Base-by-base conservation (phyloP, 2,329 filamentous ascomycete genomes). In the Exophiala viscosa region DNA sequence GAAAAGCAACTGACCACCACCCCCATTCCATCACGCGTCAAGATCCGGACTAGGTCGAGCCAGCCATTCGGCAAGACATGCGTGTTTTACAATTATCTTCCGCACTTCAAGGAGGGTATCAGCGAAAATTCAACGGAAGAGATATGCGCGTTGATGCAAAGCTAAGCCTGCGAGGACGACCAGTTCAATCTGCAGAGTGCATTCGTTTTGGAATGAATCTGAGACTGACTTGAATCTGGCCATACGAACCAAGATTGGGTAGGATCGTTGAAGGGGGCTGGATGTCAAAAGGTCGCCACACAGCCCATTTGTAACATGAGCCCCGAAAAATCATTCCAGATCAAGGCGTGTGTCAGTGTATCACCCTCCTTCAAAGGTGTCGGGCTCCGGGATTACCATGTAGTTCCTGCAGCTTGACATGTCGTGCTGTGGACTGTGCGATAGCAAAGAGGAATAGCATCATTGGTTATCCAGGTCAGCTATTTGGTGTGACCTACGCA, bases 281-380 rank as follows among this genome's bases (percentile, higher is more conserved):
- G 14, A 28, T 7, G 34, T 36, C 34, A 36, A 36, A 36, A 36
- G 34, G 34, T 36, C 14, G 34, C 13, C 36, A 9, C 8, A 39
- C 36, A 14, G 36, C 9, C 8, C n/a, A n/a, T 40, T 9, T 40
- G 38, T n/a, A 23, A 17, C 9, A 42, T 28, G 18, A 23, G 38
- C n/a, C 38, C 17, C 38, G 17, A 41, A 41, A 20, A 7, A 18
- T 20, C 38, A 32, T 33, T 40, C 36, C 36, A 47, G 44, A 41
- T 38, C 52, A 40, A 42, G 23, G n/a, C 43, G 18, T 31, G 38
- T 41, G 48, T 35, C 48, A 55, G 20, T 40, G 48, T 55, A 51
- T 51, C 52, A 50, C 52, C 38, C 38, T n/a, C 13, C 18, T 32
- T 28, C 39, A 38, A 50, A 34, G 32, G 39, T 55, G 48, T 51